phyloP scores from a whole-genome alignment of 441 rosid genomes.

The Populus trichocarpa region DNA sequence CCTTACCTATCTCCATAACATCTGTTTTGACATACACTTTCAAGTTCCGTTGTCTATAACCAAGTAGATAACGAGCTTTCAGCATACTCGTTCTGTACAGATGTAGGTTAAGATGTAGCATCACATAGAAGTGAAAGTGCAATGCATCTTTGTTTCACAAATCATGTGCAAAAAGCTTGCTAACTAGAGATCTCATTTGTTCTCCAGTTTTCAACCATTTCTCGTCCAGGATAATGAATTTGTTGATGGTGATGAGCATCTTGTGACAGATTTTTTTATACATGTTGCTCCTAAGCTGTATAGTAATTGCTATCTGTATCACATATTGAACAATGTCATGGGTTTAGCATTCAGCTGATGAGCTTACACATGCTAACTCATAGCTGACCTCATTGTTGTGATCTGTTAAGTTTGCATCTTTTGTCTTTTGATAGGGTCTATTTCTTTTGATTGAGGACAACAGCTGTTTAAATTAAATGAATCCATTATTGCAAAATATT shows the following conservation, averaged over 20 bases:
- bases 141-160: background rate
- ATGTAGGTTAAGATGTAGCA: background rate
- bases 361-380: background rate
- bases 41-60: background rate
- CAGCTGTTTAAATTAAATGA: background rate
- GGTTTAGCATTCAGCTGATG: background rate
- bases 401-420: background rate
- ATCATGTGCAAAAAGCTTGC: background rate
- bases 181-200: background rate
- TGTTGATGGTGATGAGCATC: background rate
- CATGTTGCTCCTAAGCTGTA: background rate
- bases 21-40: background rate
- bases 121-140: background rate
- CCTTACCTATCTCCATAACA: background rate
- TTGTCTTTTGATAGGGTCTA: background rate
- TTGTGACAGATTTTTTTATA: background rate
- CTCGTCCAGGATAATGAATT: background rate
- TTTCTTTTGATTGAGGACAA: background rate
- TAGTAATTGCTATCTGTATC: background rate
- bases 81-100: background rate
- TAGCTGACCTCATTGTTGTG: background rate
- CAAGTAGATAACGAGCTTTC: background rate
- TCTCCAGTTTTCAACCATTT: background rate
- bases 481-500: background rate
- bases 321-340: background rate